Evolutionary conservation across 176 grass and related monocot genomes (phyloP).

Genomic region (Eragrostis curvula): DNA sequence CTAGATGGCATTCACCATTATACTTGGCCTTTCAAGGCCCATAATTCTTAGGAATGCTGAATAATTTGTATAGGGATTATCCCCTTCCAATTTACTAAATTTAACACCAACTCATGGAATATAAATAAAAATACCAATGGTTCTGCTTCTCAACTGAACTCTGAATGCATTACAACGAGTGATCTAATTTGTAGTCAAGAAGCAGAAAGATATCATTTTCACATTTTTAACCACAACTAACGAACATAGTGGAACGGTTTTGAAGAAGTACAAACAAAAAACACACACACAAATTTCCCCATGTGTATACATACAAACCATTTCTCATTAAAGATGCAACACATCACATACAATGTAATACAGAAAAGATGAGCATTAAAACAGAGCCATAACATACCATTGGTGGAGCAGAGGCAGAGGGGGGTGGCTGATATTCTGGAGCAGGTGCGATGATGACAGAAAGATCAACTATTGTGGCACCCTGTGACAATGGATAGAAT

Average conservation of each 20-base stretch:
- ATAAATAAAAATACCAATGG: neutral
- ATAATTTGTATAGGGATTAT: neutral
- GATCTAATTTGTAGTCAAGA: slow-evolving; percentile 11
- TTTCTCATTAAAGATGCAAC: slow-evolving; percentile 23
- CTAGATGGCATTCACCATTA: slow-evolving; percentile 18
- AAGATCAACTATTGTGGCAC: slow-evolving; percentile 87
- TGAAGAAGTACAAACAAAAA: neutral
- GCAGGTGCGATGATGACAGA: slow-evolving; percentile 81
- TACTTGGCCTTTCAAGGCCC: neutral
- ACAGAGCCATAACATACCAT: slow-evolving; percentile 35
- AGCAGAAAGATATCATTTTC: neutral
- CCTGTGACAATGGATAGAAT: slow-evolving; percentile 53
- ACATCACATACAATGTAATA: neutral
- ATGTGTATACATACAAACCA: neutral
- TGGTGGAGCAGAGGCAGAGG: slow-evolving; percentile 57
- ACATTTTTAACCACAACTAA: neutral
- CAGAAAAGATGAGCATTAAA: neutral
- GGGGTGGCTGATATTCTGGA: slow-evolving; percentile 74
- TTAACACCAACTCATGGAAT: neutral
- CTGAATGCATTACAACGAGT: neutral
- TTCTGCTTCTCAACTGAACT: slow-evolving; percentile 1
- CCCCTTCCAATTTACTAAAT: neutral
- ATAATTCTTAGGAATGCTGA: slow-evolving; percentile 12
- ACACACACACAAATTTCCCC: neutral
- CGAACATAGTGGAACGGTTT: slow-evolving; percentile 7